Conservation (phyloP, 2,329 filamentous ascomycete species). For the Parastagonospora nodorum region DNA sequence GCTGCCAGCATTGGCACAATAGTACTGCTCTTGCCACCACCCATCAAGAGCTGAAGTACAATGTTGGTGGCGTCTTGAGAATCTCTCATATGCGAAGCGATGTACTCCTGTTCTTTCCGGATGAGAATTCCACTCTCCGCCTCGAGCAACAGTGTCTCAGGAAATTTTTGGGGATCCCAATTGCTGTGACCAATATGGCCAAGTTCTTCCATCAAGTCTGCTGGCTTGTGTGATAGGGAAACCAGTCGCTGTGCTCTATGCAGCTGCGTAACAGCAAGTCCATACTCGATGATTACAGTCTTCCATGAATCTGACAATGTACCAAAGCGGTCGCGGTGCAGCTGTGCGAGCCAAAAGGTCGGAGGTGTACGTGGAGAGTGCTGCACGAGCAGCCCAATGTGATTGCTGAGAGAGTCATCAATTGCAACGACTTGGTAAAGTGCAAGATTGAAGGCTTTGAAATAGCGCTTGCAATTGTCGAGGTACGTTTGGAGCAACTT, state of each 20-base stretch:
- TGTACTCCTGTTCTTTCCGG: slow-evolving; percentile 62
- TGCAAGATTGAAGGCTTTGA: slow-evolving; percentile 7
- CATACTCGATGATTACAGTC: slow-evolving; percentile 27
- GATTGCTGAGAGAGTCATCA: not conserved
- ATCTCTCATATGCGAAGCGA: slow-evolving; percentile 62
- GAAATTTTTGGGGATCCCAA: slow-evolving; percentile 59
- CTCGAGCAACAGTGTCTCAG: slow-evolving; percentile 69
- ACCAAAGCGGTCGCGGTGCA: slow-evolving; percentile 23
- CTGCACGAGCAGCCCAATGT: slow-evolving; percentile 4
- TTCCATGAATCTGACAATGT: slow-evolving; percentile 28
- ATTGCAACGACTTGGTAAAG: slow-evolving; percentile 4
- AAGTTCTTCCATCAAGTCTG: slow-evolving; percentile 42
- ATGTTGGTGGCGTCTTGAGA: slow-evolving; percentile 26
- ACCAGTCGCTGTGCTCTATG: slow-evolving; percentile 38
- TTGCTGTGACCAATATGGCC: slow-evolving; percentile 59
- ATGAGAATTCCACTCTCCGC: slow-evolving; percentile 67
- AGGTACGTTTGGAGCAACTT: slow-evolving; percentile 12
- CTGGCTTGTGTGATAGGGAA: slow-evolving; percentile 9
- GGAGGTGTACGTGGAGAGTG: slow-evolving; percentile 27
- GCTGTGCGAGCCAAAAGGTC: slow-evolving; percentile 29
- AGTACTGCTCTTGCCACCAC: slow-evolving; percentile 38
- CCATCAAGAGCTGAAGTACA: slow-evolving; percentile 44
- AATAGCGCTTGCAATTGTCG: slow-evolving; percentile 13
- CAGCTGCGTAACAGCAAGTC: slow-evolving; percentile 28
- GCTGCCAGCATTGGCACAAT: slow-evolving; percentile 40